Base-by-base conservation (phyloP, 495 filamentous ascomycete genomes). In the Astrothelium subdiscretum region DNA sequence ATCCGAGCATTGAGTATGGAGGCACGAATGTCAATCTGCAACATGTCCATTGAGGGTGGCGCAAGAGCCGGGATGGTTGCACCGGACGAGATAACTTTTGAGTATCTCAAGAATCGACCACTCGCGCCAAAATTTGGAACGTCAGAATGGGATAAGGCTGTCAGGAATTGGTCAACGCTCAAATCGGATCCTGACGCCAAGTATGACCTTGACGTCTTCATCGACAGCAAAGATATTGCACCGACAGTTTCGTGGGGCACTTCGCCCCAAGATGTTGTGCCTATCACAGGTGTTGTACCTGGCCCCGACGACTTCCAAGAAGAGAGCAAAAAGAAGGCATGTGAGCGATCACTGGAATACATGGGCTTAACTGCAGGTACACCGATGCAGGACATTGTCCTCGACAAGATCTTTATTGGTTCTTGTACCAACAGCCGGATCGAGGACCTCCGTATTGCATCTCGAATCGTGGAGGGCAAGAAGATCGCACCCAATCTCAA, bases 31-130 rank as follows among this genome's bases (percentile, higher is more conserved):
- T 96, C 90, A 61, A 94, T 98, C 72, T 97, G 94, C 77, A 98
- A 98, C 79, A 98, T 98, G 94, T 91, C 92, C n/a, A 97, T 97
- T 71, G 94, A 98, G 79, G 94, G 78, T 63, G 94, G 94, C 76
- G 94, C 94, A 42, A 83, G 94, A 78, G 92, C 94, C 62, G 94
- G 94, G 63, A 92, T 98, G 89, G 85, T 98, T 61, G 94, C 94
- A 29, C 94, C 94, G 2, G 94, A 98, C 65, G 86, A 96, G 73
- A 89, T 79, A 51, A 97, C 94, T 4, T 92, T 96, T 69, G 88
- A 95, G 67, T 98, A 98, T 71, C 87, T 98, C 66, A 89, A 92
- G 80, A 89, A 85, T 57, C 81, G 87, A 66, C 94, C 94, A 43
- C 78, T 98, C 64, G 90, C 94, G 24, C 94, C 94, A 63, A 86